These are phyloP conservation scores for Mycena alexandri DNA, from an alignment of 768 basidiomycete genomes.

Conservation along the genomic window DNA sequence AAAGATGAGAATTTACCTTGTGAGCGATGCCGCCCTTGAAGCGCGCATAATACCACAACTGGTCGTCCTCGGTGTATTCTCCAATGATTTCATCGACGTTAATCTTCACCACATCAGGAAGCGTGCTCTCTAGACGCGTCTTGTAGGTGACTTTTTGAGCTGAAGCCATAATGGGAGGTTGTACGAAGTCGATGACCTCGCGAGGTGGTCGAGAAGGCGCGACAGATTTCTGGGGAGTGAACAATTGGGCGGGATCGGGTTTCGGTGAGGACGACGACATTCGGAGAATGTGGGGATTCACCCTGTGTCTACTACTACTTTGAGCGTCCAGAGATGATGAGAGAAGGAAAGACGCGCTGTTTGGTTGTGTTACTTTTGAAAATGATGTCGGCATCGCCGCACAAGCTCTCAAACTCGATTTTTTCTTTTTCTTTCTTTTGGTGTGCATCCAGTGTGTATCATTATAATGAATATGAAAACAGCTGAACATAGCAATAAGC, in stretches of 20 bases:
- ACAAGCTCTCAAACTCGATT: too few species aligned
- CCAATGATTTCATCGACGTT: slow-evolving; percentile 67
- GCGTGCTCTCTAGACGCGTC: slow-evolving; percentile 12
- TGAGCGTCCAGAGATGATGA: neutral
- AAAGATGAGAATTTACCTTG: slow-evolving; percentile 58
- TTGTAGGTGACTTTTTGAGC: slow-evolving; percentile 25
- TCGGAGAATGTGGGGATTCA: neutral
- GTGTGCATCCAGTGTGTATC: too few species aligned
- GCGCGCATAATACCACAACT: slow-evolving; percentile 73
- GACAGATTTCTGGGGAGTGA: slow-evolving; percentile 37
- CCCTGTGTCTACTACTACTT: slow-evolving; percentile 13
- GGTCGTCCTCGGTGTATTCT: slow-evolving; percentile 56
- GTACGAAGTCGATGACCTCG: slow-evolving; percentile 10
- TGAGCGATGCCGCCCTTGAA: slow-evolving; percentile 68
- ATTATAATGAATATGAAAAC: too few species aligned
- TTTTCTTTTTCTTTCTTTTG: too few species aligned
- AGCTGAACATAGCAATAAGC: too few species aligned
- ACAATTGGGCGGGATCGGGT: slow-evolving; percentile 38
- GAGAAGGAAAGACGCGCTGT: neutral
- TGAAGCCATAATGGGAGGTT: slow-evolving; percentile 29
- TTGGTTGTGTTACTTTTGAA: too few species aligned
- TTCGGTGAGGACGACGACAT: slow-evolving; percentile 20
- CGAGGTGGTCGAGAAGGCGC: slow-evolving; percentile 14
- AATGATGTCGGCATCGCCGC: too few species aligned
- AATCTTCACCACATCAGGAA: slow-evolving; percentile 21